Evolutionary conservation across 768 basidiomycete species (phyloP).

Genomic region (Mycena alexandri): DNA sequence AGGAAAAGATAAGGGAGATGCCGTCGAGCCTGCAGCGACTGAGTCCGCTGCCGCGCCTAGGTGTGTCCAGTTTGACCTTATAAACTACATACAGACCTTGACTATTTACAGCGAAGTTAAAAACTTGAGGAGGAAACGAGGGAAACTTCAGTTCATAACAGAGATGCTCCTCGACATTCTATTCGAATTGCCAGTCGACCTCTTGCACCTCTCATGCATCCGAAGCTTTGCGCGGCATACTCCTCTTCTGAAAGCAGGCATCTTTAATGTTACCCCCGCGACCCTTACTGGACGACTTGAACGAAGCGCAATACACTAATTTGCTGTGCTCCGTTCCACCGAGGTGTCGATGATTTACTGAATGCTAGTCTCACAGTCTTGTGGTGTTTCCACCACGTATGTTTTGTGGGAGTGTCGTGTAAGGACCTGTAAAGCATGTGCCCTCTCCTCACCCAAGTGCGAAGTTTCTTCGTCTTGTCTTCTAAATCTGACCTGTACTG

Average conservation of each 20-base stretch:
- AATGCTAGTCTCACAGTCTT: background rate
- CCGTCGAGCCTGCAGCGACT: background rate
- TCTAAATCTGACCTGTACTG: background rate
- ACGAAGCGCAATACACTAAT: slow-evolving; percentile 50
- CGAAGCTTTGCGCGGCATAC: slow-evolving; percentile 49
- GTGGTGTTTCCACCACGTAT: background rate
- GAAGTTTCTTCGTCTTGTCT: background rate
- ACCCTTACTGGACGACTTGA: slow-evolving; percentile 46
- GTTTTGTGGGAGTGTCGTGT: background rate
- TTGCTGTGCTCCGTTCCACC: slow-evolving; percentile 44
- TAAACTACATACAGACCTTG: no score
- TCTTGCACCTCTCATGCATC: slow-evolving; percentile 55
- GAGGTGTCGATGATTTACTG: no score
- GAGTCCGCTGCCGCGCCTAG: background rate
- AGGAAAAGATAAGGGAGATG: slow-evolving; percentile 1
- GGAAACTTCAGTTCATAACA: slow-evolving; percentile 44
- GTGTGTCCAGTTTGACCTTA: no score
- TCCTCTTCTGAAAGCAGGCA: slow-evolving; percentile 56
- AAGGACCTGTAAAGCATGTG: slow-evolving; percentile 11
- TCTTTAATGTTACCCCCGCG: slow-evolving; percentile 43
- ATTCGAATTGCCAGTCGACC: slow-evolving; percentile 55
- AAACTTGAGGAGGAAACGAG: slow-evolving; percentile 39
- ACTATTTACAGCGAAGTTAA: slow-evolving; percentile 2
- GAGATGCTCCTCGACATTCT: slow-evolving; percentile 53
- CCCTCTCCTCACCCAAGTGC: background rate